These are phyloP conservation scores for Cryphonectria radicalis DNA, from an alignment of 2,329 filamentous ascomycete species.

Conservation along the genomic window DNA sequence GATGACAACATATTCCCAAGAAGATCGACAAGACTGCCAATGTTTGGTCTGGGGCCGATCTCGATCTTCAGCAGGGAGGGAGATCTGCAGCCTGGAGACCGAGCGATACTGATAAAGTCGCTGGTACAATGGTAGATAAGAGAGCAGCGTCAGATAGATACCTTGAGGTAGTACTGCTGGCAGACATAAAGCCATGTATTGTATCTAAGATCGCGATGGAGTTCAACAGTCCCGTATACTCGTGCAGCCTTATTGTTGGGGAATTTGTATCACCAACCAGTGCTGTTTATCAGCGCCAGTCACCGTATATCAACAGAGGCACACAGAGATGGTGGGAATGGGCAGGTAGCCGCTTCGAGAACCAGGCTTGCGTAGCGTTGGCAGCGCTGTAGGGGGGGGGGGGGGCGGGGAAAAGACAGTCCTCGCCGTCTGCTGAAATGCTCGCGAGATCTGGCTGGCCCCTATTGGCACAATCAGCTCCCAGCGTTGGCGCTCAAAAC, in stretches of 20 bases:
- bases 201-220: background rate
- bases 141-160: background rate
- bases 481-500: background rate
- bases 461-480: background rate
- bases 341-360: background rate
- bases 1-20: background rate
- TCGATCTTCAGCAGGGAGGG: background rate
- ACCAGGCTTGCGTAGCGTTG: no score
- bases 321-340: background rate
- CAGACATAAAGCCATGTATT: background rate
- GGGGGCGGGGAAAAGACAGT: no score
- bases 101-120: background rate
- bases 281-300: background rate
- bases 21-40: background rate
- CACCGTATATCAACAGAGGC: background rate
- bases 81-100: background rate
- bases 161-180: background rate
- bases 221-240: background rate
- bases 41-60: background rate
- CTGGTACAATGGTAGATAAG: background rate
- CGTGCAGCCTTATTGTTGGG: background rate
- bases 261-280: no score
- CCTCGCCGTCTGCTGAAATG: background rate
- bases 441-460: background rate
- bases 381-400: no score